A percentile compares a stretch with the other conserved stretches of the same genome.
phyloP scores from a whole-genome alignment of 2,329 filamentous ascomycete species.

The Fusarium sp. region DNA sequence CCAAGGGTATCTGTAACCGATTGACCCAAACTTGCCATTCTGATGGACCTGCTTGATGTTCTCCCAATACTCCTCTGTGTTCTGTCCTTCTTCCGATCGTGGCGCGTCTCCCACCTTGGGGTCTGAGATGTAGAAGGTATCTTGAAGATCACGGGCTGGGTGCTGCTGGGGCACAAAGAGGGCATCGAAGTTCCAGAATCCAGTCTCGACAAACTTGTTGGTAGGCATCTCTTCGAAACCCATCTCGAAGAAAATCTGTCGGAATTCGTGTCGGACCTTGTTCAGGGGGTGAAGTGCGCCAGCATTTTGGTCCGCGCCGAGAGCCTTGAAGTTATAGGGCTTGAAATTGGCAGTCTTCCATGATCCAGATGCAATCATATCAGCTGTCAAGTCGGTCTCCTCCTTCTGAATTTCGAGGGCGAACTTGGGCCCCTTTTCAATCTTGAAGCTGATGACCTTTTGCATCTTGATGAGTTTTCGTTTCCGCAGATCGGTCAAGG shows the following conservation, averaged over 20 bases:
- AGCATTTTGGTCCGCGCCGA: constrained; percentile 68
- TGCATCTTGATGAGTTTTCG: constrained; percentile 86
- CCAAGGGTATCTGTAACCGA: constrained; percentile 97
- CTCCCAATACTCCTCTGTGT: constrained; percentile 89
- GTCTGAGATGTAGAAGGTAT: constrained; percentile 98
- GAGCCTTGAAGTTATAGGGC: constrained; percentile 78
- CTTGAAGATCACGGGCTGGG: constrained; percentile 94
- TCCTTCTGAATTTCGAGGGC: constrained; percentile 89
- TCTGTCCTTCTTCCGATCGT: constrained; percentile 63
- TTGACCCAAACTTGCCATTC: constrained; percentile 90
- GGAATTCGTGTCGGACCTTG: constrained; percentile 95
- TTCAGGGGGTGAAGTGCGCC: constrained; percentile 78
- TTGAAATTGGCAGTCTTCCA: constrained; percentile 96
- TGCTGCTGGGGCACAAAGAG: constrained; percentile 97
- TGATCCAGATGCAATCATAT: constrained; percentile 86
- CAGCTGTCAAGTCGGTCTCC: constrained; percentile 92
- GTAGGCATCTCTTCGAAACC: constrained; percentile 99
- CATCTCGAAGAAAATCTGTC: constrained; percentile 99
- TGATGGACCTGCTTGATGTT: constrained; percentile 89
- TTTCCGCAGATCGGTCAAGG: constrained; percentile 85
- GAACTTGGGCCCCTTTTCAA: constrained; percentile 87
- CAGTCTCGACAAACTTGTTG: constrained; percentile 90
- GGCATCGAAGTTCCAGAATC: constrained; percentile 99
- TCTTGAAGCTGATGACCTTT: constrained; percentile 86
- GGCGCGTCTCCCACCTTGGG: constrained; percentile 79